phyloP scores from a whole-genome alignment of 2,329 filamentous ascomycete species.

The Colletotrichum acutatum region DNA sequence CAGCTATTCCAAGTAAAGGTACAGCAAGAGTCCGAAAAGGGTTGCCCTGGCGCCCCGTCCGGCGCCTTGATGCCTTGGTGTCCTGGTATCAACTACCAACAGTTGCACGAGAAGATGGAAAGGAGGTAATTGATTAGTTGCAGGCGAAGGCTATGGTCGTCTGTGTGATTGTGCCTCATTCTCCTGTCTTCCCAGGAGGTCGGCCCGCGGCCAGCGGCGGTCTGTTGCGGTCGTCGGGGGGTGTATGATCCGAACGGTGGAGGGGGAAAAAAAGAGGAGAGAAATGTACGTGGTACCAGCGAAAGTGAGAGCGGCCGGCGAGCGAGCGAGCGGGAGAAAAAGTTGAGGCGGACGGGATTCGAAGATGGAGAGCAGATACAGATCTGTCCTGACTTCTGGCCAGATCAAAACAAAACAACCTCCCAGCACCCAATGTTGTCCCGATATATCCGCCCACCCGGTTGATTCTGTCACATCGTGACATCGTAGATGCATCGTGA shows the following conservation, averaged over 20 bases:
- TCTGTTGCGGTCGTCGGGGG: constrained; percentile 20
- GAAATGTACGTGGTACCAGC: constrained; percentile 16
- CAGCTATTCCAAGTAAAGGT: constrained; percentile 1
- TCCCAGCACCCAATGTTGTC: constrained; percentile 2
- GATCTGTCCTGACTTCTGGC: neutral
- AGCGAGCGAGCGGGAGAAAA: neutral
- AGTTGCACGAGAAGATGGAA: constrained; percentile 21
- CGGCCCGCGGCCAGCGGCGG: constrained; percentile 20
- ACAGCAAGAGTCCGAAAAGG: constrained; percentile 10
- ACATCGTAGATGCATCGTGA: constrained; percentile 11
- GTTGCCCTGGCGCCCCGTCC: constrained; percentile 4
- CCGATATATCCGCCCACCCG: neutral
- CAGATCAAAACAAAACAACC: neutral
- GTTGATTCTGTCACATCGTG: constrained; percentile 18
- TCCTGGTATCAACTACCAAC: neutral
- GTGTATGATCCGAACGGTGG: neutral
- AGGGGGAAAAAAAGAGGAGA: neutral
- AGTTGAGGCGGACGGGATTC: constrained; percentile 7
- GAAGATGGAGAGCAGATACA: neutral
- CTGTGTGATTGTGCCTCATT: constrained; percentile 25
- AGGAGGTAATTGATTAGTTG: constrained; percentile 29
- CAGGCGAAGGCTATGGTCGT: constrained; percentile 28
- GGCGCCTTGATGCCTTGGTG: too few species aligned
- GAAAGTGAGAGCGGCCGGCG: constrained; percentile 13
- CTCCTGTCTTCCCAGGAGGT: constrained; percentile 14